Percentiles rank a stretch among this genome's conserved stretches.
Evolutionary conservation across 176 grass and related monocot genomes (phyloP).

Genomic region (Melocanna baccifera): DNA sequence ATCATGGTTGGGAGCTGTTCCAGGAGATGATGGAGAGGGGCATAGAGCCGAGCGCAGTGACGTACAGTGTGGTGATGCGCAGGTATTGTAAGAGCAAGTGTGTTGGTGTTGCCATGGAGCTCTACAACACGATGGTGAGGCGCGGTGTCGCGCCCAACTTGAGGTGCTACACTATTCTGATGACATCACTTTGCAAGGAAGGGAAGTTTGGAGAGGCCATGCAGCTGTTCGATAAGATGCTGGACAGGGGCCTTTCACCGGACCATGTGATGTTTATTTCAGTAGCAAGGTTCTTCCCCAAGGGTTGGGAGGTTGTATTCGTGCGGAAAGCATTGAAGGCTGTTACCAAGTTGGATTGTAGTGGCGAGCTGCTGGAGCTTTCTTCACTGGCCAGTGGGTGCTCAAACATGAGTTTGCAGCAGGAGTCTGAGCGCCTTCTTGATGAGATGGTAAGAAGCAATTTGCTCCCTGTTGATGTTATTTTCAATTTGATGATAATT

Average conservation of each 20-base stretch:
- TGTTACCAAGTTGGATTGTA: constrained; percentile 15
- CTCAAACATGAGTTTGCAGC: constrained; percentile 28
- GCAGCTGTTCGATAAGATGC: constrained; percentile 5
- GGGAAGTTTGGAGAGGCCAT: not conserved
- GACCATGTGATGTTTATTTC: constrained; percentile 7
- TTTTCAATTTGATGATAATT: constrained; percentile 39
- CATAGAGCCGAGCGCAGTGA: not conserved
- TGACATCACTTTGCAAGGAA: not conserved
- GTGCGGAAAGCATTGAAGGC: not conserved
- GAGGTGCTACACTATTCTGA: constrained; percentile 7
- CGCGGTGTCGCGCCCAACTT: not conserved
- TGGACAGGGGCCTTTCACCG: not conserved
- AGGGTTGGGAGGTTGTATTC: not conserved
- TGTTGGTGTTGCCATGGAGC: not conserved
- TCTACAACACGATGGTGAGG: not conserved
- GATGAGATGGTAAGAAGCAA: constrained; percentile 32
- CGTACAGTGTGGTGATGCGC: not conserved
- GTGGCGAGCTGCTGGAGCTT: not conserved
- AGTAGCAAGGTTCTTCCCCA: not conserved
- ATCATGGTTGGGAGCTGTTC: not conserved
- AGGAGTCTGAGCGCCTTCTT: constrained; percentile 20
- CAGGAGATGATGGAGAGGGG: not conserved
- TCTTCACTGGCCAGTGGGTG: not conserved
- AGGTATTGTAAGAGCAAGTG: constrained; percentile 4
- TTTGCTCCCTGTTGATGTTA: constrained; percentile 29